Evolutionary conservation across 2,329 filamentous ascomycete species (phyloP), one percentile per base, ranked within the genome.

Genomic region (Tolypocladium capitatum): DNA sequence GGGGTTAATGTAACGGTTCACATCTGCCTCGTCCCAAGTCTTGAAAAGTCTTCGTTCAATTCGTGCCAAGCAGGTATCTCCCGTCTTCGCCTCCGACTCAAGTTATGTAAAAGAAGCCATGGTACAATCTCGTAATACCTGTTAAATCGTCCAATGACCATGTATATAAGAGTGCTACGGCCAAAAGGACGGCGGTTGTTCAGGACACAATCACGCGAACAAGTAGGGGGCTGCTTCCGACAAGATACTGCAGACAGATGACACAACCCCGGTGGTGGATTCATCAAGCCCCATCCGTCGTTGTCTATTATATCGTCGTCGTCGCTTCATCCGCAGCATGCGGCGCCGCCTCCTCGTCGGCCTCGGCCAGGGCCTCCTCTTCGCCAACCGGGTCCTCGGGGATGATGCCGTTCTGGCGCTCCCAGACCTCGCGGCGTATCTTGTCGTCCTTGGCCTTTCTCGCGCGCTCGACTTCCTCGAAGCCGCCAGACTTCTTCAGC

Each of bases 401-500:
- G 18, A 72, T 49, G 16, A 77, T 64, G 13, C 79, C 80, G 55
- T 83, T 83, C 68, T 76, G 73, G 38, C 78, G 68, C 56, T 83
- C 79, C 80, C 80, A 84, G 13, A 83, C 86, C 63, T 96, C 90
- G 57, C 80, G 83, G 49, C 90, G 75, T 50, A 89, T 88, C 56
- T 79, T 76, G 51, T 97, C 92, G 58, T 98, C 92, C 63, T 91
- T 94, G 33, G 82, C 78, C 60, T 83, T 84, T 45, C 92, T 76
- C 42, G 87, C 73, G 46, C 92, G 77, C 68, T 98, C 92, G 0
- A 90, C 84, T 68, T 98, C 92, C 63, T 97, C 92, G 45, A 95
- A 83, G 0, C 92, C 92, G 36, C 92, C 92, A 14, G 85, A 90
- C 75, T 97, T 97, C 76, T 95, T 97, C 55, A 98, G 71, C 65